Base-by-base conservation (phyloP, 2,329 filamentous ascomycete genomes). In the Colletotrichum orchidophilum region DNA sequence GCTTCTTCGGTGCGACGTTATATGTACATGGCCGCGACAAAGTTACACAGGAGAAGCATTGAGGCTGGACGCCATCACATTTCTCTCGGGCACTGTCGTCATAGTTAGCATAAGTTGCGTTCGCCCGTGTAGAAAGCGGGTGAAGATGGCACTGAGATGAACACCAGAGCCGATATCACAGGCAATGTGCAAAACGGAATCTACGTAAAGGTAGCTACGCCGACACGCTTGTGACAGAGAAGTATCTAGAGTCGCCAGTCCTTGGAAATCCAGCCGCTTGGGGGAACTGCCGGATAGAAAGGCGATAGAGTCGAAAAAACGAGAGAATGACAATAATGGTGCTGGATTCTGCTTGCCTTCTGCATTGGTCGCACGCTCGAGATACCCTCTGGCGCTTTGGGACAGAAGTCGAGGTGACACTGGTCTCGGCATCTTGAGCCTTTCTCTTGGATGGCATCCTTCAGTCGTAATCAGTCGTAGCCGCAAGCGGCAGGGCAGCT, bases 1-100 rank as follows among this genome's bases (percentile, higher is more conserved):
- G 87, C 79, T 94, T 94, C 80, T 94, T 94, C 8, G 92, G 90
- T 64, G 90, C 90, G 64, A 91, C 87, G 72, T 92, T 90, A 78
- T 95, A 95, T 18, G 91, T 91, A 79, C 93, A 95, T 39, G 85
- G 79, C 59, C 92, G 86, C 64, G 87, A 88, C 71, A 92, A 88
- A 5, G 87, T 83, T 7, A 86, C 85, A 81, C 93, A 94, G 3
- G 91, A 91, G 57, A 88, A 89, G 78, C 92, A 94, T 15, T 84
- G 83, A 6, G 92, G 92, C 74, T 90, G 89, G 12, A 84, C 83
- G 18, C 93, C 92, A 76, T 94, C 92, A 80, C 92, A 94, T 77
- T 92, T 93, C 79, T 94, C 92, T 72, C 91, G 87, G 61, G 90
- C 90, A 15, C 86, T 74, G 63, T 4, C 39, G 18, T n/a, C 39